phyloP scores from a whole-genome alignment of 495 filamentous ascomycete species.

The Podospora anserina region DNA sequence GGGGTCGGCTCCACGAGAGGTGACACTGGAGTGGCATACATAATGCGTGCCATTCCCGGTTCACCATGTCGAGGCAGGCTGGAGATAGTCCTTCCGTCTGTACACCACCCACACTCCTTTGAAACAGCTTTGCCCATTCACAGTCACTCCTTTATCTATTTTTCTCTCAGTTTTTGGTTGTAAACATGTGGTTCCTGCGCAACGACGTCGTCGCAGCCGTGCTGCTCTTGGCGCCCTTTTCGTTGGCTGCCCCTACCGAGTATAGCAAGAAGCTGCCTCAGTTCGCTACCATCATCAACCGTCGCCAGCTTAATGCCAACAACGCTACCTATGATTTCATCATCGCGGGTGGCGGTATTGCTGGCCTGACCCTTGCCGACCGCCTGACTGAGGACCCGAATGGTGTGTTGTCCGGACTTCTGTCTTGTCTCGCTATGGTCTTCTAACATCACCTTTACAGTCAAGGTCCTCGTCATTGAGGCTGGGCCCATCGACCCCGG shows the following conservation, averaged over 20 bases:
- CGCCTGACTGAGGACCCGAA: conserved; percentile 45
- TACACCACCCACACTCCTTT: neutral
- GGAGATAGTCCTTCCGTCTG: neutral
- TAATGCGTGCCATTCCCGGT: neutral
- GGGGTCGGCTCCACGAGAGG: neutral
- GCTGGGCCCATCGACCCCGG: conserved; percentile 37
- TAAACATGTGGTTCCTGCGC: conserved; percentile 6
- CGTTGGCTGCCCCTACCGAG: conserved; percentile 9
- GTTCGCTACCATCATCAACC: conserved; percentile 29
- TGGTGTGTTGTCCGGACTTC: conserved; percentile 24
- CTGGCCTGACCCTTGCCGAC: conserved; percentile 48
- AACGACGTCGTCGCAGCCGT: conserved; percentile 7
- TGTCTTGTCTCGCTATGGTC: neutral
- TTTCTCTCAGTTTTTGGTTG: neutral
- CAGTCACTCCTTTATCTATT: neutral
- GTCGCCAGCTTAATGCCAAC: conserved; percentile 2
- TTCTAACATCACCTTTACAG: conserved; percentile 8
- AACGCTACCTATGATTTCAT: conserved; percentile 46
- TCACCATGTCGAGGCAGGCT: neutral
- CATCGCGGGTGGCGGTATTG: conserved; percentile 48
- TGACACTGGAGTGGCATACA: neutral
- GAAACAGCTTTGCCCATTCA: neutral
- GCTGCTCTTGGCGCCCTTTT: conserved; percentile 3
- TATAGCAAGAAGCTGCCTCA: conserved; percentile 14
- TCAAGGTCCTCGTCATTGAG: conserved; percentile 45